Conservation (phyloP, 2,329 filamentous ascomycete genomes). For the Sarocladium brachiariae region DNA sequence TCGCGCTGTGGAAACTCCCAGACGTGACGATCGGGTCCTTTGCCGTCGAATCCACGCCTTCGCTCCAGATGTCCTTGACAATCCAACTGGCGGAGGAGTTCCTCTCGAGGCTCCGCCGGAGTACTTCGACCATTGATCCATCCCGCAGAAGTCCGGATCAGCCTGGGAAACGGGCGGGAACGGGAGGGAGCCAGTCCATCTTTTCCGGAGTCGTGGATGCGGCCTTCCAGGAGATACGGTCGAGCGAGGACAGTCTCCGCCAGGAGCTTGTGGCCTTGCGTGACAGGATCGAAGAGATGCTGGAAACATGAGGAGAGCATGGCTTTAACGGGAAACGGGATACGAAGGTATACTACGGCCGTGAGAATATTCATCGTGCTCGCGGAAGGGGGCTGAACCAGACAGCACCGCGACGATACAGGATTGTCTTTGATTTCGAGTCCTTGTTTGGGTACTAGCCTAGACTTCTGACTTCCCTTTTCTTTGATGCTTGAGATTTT, state of each 20-base stretch:
- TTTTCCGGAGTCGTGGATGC: constrained; percentile 17
- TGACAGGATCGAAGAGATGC: constrained; percentile 25
- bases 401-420: not conserved
- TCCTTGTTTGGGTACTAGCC: too few relatives aligned
- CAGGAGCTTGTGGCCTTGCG: constrained; percentile 26
- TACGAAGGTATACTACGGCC: too few relatives aligned
- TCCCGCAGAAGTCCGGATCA: constrained; percentile 13
- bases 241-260: constrained; percentile 26
- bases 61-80: constrained; percentile 35
- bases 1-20: constrained; percentile 32
- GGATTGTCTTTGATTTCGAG: not conserved
- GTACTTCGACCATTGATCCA: constrained; percentile 23
- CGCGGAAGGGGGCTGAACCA: constrained; percentile 5
- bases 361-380: too few relatives aligned
- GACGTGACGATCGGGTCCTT: constrained; percentile 34
- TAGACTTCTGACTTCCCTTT: too few relatives aligned
- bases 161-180: too few relatives aligned
- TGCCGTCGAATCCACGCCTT: constrained; percentile 30
- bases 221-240: constrained; percentile 20
- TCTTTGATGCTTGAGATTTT: too few relatives aligned
- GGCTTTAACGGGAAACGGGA: too few relatives aligned
- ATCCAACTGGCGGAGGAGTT: constrained; percentile 36
- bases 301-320: constrained; percentile 16
- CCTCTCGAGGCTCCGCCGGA: constrained; percentile 26
- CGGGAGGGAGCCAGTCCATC: constrained; percentile 13